phyloP scores from a whole-genome alignment of 2,329 filamentous ascomycete species.

The Dactylellina haptotyla region DNA sequence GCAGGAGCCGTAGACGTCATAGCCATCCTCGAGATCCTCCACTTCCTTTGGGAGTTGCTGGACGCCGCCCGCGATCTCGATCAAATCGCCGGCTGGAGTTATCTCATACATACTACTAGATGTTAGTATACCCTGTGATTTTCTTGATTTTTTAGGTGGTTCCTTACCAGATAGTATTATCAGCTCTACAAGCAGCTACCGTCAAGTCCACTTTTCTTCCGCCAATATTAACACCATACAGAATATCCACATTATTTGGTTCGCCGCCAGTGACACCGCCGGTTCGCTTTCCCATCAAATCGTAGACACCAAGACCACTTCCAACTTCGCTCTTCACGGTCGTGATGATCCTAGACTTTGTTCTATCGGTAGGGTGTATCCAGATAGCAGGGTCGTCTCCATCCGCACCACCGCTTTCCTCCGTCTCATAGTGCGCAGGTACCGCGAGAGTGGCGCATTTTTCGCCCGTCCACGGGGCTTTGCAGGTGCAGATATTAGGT shows the following conservation, averaged over 20 bases:
- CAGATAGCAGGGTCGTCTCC: slow-evolving; percentile 66
- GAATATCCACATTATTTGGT: slow-evolving; percentile 69
- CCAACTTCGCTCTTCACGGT: slow-evolving; percentile 67
- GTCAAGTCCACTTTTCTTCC: slow-evolving; percentile 64
- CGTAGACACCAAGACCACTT: slow-evolving; percentile 66
- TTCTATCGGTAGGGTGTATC: slow-evolving; percentile 62
- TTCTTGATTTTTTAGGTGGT: background rate
- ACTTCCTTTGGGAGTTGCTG: slow-evolving; percentile 62
- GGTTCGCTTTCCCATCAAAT: slow-evolving; percentile 65
- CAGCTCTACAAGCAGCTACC: slow-evolving; percentile 66
- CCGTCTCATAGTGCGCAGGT: slow-evolving; percentile 63
- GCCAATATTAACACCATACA: slow-evolving; percentile 64
- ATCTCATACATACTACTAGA: slow-evolving; percentile 65
- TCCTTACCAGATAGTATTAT: slow-evolving; percentile 67
- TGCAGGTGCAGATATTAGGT: slow-evolving; percentile 63
- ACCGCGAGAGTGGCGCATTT: slow-evolving; percentile 65
- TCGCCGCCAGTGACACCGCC: slow-evolving; percentile 64
- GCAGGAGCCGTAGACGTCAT: slow-evolving; percentile 67
- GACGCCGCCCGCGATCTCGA: slow-evolving; percentile 63
- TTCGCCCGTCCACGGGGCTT: slow-evolving; percentile 63
- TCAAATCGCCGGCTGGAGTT: slow-evolving; percentile 63
- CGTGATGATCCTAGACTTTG: slow-evolving; percentile 65
- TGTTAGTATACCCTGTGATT: background rate
- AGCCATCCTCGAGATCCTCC: slow-evolving; percentile 59
- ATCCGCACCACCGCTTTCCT: slow-evolving; percentile 62